Evolutionary conservation across 2,329 filamentous ascomycete species (phyloP), one percentile per base, ranked within the genome.

Genomic region (Pyrenophora tritici-repentis): DNA sequence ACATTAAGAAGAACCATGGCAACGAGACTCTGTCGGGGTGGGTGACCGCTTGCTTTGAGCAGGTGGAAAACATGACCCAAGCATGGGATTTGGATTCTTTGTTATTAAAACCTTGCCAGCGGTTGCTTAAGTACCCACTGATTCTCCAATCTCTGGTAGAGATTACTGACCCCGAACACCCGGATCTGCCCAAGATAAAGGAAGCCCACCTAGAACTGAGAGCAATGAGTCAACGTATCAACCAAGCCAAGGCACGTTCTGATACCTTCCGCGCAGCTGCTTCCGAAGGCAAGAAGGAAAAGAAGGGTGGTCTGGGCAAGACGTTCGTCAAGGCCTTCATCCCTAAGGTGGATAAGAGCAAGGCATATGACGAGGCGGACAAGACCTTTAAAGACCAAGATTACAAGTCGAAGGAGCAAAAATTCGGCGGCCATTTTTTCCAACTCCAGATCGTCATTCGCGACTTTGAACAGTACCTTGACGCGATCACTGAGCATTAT

Each of bases 81-180:
- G 93, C 94, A 0, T 99, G 94, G 94, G 90, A 96, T 72, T 75
- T 99, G 54, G 92, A 97, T 72, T 96, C 94, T 0, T 80, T 99
- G n/a, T 83, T 99, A 16, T 93, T 99, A 68, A 99, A 99, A 74
- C 94, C 94, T 1, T 92, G 96, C 72, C 94, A 99, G 75, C 86
- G 94, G 40, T 87, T 97, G 56, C 87, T 93, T 29, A 97, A 97
- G 67, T 99, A 97, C 68, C 91, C 91, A 3, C 86, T 96, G 38
- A 79, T 99, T 34, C 84, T 99, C 37, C 85, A 86, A 29, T 86
- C 91, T 49, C 79, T 99, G 9, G 79, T 95, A 18, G 86, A 91
- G 56, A 83, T 87, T 49, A 97, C 93, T 0, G 87, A 90, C 0
- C 75, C 81, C 8, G 87, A 91, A 56, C 94, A 99, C 68, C 92